These are phyloP conservation scores for Coelastrella sp. DNA, from an alignment of 139 green algal species.

Conservation along the genomic window DNA sequence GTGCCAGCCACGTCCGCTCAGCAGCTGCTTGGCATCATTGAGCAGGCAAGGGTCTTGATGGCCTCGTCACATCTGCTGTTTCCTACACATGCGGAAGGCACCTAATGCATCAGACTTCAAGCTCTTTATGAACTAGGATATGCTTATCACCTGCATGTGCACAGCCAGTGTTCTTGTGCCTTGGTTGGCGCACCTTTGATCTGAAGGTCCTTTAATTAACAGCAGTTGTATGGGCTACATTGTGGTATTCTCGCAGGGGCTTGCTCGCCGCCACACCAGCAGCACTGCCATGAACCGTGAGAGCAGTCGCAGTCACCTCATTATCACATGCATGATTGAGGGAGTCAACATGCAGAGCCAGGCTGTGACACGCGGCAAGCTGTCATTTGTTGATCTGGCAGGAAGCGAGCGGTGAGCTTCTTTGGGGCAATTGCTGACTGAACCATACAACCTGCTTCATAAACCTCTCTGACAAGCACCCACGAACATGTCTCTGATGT, in stretches of 20 bases:
- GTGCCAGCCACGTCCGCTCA: constrained; percentile 62
- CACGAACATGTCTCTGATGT: neutral
- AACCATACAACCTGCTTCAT: no score
- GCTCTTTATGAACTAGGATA: no score
- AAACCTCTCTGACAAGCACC: no score
- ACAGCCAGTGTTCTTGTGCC: no score
- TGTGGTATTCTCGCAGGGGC: constrained; percentile 69
- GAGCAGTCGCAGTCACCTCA: constrained; percentile 92
- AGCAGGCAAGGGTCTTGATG: neutral
- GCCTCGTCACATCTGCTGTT: neutral
- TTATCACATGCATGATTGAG: constrained; percentile 95
- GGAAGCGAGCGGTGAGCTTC: constrained; percentile 85
- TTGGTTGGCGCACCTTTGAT: neutral
- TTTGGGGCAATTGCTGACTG: neutral
- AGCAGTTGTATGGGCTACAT: constrained; percentile 2
- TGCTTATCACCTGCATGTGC: no score
- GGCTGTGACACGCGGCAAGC: constrained; percentile 87
- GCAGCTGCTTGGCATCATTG: constrained; percentile 37
- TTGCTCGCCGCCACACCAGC: constrained; percentile 67
- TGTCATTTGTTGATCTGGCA: constrained; percentile 97
- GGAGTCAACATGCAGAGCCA: constrained; percentile 96
- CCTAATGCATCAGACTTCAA: no score
- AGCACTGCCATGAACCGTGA: constrained; percentile 90
- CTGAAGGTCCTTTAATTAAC: neutral
- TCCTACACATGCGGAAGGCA: no score